phyloP scores from a whole-genome alignment of 306 rosid genomes.

The Quercus cerris region DNA sequence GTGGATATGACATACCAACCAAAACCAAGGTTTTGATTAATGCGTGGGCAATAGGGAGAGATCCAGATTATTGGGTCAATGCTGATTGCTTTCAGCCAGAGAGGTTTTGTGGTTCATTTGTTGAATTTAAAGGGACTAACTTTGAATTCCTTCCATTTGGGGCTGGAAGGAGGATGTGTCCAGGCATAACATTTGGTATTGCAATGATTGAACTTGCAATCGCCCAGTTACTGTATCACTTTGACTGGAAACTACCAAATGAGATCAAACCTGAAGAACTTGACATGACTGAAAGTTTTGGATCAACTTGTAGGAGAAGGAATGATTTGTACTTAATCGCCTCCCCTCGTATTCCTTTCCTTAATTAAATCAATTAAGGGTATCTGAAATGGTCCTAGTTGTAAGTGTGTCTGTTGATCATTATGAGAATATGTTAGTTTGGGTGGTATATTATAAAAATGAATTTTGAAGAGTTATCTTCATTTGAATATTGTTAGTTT shows the following conservation, averaged over 20 bases:
- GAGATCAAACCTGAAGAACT: conserved; percentile 25
- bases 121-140: conserved; percentile 24
- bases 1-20: not conserved
- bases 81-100: conserved; percentile 30
- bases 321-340: conserved; percentile 19
- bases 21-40: not conserved
- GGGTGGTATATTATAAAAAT: no score
- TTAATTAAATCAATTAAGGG: not conserved
- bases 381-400: no score
- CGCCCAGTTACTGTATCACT: not conserved
- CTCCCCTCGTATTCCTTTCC: not conserved
- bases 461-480: no score
- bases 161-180: conserved; percentile 35
- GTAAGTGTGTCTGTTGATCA: no score
- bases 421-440: no score
- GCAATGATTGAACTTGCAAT: conserved; percentile 23
- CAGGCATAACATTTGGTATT: conserved; percentile 23
- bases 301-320: not conserved
- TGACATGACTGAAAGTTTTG: conserved; percentile 24
- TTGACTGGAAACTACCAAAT: conserved; percentile 32
- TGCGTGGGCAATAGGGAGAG: conserved; percentile 1
- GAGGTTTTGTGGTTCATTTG: conserved; percentile 12
- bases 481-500: no score
- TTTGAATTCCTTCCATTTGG: conserved; percentile 29
- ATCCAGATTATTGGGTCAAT: conserved; percentile 23